Evolutionary conservation across 164 flowering plant species (phyloP), one percentile per base, ranked within the genome.

Genomic region (Amborella trichopoda): DNA sequence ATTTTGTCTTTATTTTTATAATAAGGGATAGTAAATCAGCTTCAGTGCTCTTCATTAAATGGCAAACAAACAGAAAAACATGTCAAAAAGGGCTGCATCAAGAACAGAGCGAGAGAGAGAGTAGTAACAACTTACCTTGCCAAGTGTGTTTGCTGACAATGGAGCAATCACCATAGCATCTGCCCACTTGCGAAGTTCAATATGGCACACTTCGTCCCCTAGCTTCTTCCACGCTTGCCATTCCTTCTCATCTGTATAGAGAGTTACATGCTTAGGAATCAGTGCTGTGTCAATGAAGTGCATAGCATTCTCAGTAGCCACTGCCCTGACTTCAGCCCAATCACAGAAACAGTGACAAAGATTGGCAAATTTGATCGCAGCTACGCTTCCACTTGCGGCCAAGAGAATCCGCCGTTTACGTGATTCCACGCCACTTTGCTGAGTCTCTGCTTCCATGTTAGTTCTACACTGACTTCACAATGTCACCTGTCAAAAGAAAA

Each of bases 351-450:
- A 55, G 25, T 60, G 61, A 46, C 64, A 60, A 14, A 65, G 66
- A 39, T 20, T 48, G 28, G 52, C 61, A 55, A 65, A 65, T 32
- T 65, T 55, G 11, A 65, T 60, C 23, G 68, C 68, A 46, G 78
- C 89, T 25, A 75, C 84, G 63, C 89, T 76, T 50, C 89, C 89
- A 60, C 80, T 72, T 6, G 82, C 89, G 47, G 82, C 89, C 44
- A 81, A 60, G 21, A 81, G 69, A 56, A 81, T 57, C 28, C 73
- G 73, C 16, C 80, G 89, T 53, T 52, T 78, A 45, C 58, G 36
- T 13, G 50, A 26, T 32, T 16, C 53, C 16, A 28, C 28, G 28
- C 26, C 13, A 26, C 34, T 28, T 46, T 52, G 47, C 8, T n/a
- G n/a, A n/a, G n/a, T n/a, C n/a, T n/a, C n/a, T n/a, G n/a, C n/a